Evolutionary conservation across 768 basidiomycete species (phyloP), one percentile per base, ranked within the genome.

Genomic region (Exsudoporus frostii): DNA sequence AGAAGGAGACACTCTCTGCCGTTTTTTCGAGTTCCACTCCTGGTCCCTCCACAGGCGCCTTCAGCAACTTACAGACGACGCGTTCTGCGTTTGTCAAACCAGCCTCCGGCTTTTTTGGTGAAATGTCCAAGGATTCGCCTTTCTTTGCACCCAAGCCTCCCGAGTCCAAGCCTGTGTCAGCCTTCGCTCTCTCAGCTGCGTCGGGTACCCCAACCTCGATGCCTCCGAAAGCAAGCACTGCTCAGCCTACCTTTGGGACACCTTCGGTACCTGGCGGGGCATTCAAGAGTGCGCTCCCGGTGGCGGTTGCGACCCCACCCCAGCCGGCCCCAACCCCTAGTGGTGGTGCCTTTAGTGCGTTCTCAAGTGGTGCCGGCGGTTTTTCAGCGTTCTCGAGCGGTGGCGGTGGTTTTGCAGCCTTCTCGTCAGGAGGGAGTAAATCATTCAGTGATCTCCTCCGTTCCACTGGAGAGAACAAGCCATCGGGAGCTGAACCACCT

Each of bases 371-470:
- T 15, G 62, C 69, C 5, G 71, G 77, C 33, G 82, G 74, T 3
- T 86, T 86, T 58, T 60, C 74, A 34, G 77, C 81, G 0, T 84
- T 83, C 57, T 54, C 65, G 14, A 54, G 74, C 0, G 47, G 65
- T 13, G 61, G 70, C 2, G 72, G 77, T 27, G 83, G 75, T 3
- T 86, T 86, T 58, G 61, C 75, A 32, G 77, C 81, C 0, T 83
- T 84, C 58, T 75, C 78, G 8, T 56, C 61, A 14, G 76, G 77
- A 4, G 54, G 71, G 1, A 70, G 73, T 33, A 80, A 77, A 58
- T 80, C 87, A 1, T 91, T 86, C 58, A 68, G 73, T n/a, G 83
- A 88, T 27, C 62, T 89, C 42, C 68, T 88, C 52, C 79, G 82
- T 63, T 65, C 57, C 15, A 72, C 61, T 40, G 72, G 69, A 41